phyloP scores from a whole-genome alignment of 192 early-diverging fungal genomes.

The Coemansia sp. region DNA sequence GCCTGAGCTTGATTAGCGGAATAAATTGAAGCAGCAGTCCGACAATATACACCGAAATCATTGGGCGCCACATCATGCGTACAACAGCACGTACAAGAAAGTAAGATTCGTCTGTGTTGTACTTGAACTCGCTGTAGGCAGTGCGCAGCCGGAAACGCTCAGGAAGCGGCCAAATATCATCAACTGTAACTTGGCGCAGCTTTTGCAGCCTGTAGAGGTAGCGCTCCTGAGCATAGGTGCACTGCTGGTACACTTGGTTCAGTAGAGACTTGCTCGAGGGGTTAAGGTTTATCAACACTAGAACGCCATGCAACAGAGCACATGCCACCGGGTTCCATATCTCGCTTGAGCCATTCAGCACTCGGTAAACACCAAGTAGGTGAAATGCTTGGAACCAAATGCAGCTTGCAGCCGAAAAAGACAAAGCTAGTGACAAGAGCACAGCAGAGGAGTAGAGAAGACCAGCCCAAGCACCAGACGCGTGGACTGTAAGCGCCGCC shows the following conservation, averaged over 20 bases:
- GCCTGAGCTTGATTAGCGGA: too few species aligned
- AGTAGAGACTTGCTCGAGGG: too few species aligned
- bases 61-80: conserved; percentile 26
- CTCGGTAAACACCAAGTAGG: neutral
- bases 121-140: conserved; percentile 16
- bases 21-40: too few species aligned
- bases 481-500: neutral
- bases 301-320: neutral
- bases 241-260: too few species aligned
- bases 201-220: too few species aligned
- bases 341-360: neutral
- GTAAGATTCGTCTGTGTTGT: conserved; percentile 24
- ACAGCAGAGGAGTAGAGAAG: neutral
- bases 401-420: too few species aligned
- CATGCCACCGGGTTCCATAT: neutral
- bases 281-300: too few species aligned
- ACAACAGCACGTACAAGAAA: conserved; percentile 35
- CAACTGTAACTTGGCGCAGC: too few species aligned
- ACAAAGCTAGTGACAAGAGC: neutral
- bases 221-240: too few species aligned
- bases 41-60: conserved; percentile 24
- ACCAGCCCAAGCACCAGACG: neutral
- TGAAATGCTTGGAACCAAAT: conserved; percentile 1
- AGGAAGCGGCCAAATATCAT: neutral
- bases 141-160: neutral